These are phyloP conservation scores for Rhodamnia argentea DNA, from an alignment of 345 rosid genomes.

Conservation along the genomic window DNA sequence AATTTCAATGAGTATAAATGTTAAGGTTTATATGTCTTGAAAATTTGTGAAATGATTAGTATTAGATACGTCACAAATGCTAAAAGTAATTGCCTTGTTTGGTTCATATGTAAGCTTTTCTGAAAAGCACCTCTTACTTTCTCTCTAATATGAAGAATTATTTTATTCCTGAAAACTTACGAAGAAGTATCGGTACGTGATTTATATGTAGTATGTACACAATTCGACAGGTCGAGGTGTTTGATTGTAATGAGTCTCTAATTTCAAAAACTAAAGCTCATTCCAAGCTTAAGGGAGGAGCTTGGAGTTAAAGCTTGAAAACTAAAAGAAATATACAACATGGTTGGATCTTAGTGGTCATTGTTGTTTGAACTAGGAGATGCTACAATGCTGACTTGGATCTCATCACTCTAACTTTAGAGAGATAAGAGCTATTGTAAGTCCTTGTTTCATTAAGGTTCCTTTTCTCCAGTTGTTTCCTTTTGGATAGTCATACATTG, in stretches of 20 bases:
- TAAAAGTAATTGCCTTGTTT: neutral
- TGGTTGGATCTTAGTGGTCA: neutral
- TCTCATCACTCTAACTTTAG: conserved; percentile 7
- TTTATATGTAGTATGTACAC: neutral
- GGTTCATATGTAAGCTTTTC: neutral
- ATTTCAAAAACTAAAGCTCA: neutral
- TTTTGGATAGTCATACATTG: neutral
- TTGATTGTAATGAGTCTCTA: neutral
- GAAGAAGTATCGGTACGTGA: neutral
- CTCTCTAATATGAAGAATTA: neutral
- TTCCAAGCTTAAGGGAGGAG: neutral
- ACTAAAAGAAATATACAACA: neutral
- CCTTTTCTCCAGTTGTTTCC: neutral
- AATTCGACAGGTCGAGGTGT: neutral
- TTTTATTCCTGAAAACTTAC: neutral
- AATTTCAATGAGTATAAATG: neutral
- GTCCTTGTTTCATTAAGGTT: conserved; percentile 7
- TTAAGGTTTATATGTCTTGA: neutral
- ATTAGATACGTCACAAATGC: neutral
- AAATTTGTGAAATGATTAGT: neutral
- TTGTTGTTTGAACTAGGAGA: conserved; percentile 4
- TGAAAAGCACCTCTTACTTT: neutral
- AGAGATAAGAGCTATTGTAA: conserved; percentile 81
- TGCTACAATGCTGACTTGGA: no score
- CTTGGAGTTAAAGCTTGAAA: neutral